Base-by-base conservation (phyloP, 352 stramenopile genomes). In the Poterioochromonas sp. region DNA sequence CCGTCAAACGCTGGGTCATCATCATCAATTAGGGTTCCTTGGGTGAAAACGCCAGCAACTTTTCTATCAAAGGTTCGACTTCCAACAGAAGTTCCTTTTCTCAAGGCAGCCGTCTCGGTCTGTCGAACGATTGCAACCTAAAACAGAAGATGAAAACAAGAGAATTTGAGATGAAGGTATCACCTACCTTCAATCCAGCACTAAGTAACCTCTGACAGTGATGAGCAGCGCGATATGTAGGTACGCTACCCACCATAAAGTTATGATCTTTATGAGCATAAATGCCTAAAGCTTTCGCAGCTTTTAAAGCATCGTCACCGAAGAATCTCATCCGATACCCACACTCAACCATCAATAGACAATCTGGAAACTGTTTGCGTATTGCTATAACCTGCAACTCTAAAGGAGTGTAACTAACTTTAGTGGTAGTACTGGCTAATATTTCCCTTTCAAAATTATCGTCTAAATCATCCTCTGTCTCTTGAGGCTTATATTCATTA, bases 241-340 rank as follows among this genome's bases (percentile, higher is more conserved):
- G 80, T 20, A 83, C 65, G 20, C 53, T 78, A 12, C 77, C 80
- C 41, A 83, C 80, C 1, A 80, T 69, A 34, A 83, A 83, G 32
- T 80, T 81, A 76, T 83, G 80, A 40, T 83, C 80, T 49, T 76
- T 80, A 76, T 82, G 77, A 8, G 79, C 73, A 53, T 83, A 83
- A 62, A 83, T 83, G 26, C 80, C 73, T 81, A 83, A 68, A 11
- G 82, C 77, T 12, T 35, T 73, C 15, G 82, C 79, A 0, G 81
- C 83, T 51, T 69, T 37, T 22, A 77, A 81, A 0, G 88, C 89
- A 79, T 92, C 89, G 8, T 88, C 60, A 0, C 83, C 87, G 69
- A 93, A 93, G 35, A 92, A 83, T 1, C 87, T 82, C 81, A 90
- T 89, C 78, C 87, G 87, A 76, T 93, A 93, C 39, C 88, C 89